Conservation (phyloP, 2,329 filamentous ascomycete species). For the Graphilbum fragrans region DNA sequence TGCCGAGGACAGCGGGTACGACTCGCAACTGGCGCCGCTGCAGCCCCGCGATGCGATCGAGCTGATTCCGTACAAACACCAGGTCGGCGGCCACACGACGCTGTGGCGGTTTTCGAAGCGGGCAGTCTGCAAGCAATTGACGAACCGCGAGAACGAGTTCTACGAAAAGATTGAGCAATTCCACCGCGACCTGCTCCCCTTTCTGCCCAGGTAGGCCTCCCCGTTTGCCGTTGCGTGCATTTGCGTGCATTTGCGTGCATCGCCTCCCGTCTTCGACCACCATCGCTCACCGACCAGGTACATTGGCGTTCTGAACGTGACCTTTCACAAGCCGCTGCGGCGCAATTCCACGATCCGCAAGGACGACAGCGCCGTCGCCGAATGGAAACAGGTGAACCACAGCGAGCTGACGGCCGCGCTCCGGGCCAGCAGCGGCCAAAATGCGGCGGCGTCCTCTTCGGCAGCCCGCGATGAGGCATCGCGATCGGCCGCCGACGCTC, state of each 20-base stretch:
- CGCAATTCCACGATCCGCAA: constrained; percentile 44
- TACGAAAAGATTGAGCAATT: constrained; percentile 91
- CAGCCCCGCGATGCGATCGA: constrained; percentile 81
- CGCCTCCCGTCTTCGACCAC: no score
- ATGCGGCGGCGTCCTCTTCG: background rate
- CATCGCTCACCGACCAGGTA: constrained; percentile 47
- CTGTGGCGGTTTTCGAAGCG: constrained; percentile 91
- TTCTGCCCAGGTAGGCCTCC: constrained; percentile 62
- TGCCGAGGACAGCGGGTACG: constrained; percentile 36
- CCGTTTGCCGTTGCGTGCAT: background rate
- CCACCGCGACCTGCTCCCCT: constrained; percentile 80
- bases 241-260: background rate
- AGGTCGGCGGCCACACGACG: constrained; percentile 93
- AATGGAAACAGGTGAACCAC: constrained; percentile 22
- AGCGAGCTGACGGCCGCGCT: constrained; percentile 12
- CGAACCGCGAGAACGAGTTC: constrained; percentile 96
- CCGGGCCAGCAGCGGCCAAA: constrained; percentile 6
- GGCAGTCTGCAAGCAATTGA: constrained; percentile 95
- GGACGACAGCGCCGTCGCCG: constrained; percentile 27
- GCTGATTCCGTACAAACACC: constrained; percentile 91
- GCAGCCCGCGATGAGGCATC: constrained; percentile 1
- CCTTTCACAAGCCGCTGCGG: constrained; percentile 74
- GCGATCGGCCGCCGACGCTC: background rate
- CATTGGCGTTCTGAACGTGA: constrained; percentile 93
- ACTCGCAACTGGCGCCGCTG: constrained; percentile 37